A percentile compares a stretch with the other conserved stretches of the same genome.
Conservation (phyloP, 495 filamentous ascomycete genomes). For the Talaromyces borbonicus region DNA sequence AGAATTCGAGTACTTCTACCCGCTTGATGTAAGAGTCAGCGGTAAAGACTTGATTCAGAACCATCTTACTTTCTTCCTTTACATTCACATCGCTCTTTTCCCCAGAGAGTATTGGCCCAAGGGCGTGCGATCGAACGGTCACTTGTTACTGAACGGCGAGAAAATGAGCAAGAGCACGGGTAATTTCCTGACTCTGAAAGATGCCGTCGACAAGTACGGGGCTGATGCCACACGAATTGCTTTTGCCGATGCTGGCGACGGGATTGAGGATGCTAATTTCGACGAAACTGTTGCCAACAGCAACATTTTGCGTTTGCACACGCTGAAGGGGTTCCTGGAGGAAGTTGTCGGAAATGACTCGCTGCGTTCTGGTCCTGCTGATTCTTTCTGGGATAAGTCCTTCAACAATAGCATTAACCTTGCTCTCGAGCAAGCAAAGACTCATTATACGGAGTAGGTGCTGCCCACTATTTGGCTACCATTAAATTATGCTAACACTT, state of each 20-base stretch:
- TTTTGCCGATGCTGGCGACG: constrained; percentile 89
- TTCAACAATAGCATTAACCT: constrained; percentile 92
- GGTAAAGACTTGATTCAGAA: constrained; percentile 84
- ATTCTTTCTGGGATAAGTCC: constrained; percentile 74
- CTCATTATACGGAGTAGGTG: constrained; percentile 62
- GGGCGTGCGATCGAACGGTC: constrained; percentile 78
- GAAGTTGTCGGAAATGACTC: constrained; percentile 62
- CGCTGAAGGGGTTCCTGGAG: constrained; percentile 87
- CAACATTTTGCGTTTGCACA: constrained; percentile 77
- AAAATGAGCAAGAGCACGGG: constrained; percentile 96
- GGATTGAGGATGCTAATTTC: constrained; percentile 93
- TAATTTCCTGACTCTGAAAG: constrained; percentile 88
- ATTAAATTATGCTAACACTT: constrained; percentile 20
- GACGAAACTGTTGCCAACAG: constrained; percentile 89
- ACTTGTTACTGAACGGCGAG: constrained; percentile 86
- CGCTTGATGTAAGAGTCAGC: constrained; percentile 72
- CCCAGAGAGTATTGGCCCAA: constrained; percentile 76
- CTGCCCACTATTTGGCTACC: not conserved
- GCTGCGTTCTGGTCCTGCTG: constrained; percentile 62
- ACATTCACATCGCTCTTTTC: constrained; percentile 89
- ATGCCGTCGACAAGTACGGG: constrained; percentile 83
- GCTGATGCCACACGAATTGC: constrained; percentile 88
- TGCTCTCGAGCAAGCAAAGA: constrained; percentile 62
- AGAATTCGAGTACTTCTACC: constrained; percentile 97
- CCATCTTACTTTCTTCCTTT: constrained; percentile 94